Conservation (phyloP, 139 green algal species). For the Chlorella ohadii region DNA sequence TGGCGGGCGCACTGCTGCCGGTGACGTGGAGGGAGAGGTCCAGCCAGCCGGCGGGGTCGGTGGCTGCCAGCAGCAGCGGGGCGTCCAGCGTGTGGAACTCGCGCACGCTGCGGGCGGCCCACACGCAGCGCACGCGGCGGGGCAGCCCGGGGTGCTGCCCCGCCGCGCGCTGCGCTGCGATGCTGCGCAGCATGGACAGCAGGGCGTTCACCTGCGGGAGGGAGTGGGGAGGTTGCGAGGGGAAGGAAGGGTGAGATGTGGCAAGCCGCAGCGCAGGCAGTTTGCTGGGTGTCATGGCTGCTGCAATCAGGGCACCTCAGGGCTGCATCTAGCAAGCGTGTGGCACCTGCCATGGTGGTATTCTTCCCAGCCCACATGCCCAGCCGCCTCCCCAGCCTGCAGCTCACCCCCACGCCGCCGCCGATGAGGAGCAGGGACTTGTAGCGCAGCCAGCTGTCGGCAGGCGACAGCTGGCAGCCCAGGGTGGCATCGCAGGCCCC, state of each 20-base stretch:
- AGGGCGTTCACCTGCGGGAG: background rate
- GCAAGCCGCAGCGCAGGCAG: too few species aligned
- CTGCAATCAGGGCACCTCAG: too few species aligned
- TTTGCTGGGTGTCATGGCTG: too few species aligned
- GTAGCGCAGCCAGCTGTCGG: background rate
- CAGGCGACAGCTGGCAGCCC: background rate
- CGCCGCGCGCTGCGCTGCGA: background rate
- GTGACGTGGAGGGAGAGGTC: slow-evolving; percentile 3
- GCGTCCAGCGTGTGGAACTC: background rate
- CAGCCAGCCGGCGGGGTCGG: background rate
- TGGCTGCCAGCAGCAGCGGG: background rate
- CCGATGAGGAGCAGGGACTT: background rate
- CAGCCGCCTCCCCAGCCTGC: too few species aligned
- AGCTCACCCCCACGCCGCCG: slow-evolving; percentile 1
- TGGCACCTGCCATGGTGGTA: too few species aligned
- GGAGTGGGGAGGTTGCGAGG: too few species aligned
- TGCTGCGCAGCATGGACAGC: slow-evolving; percentile 3
- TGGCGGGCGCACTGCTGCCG: background rate
- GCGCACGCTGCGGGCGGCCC: background rate
- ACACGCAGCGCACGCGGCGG: background rate
- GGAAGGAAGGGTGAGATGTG: too few species aligned
- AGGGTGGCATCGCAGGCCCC: background rate
- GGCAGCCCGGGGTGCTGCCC: background rate
- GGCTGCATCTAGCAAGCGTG: too few species aligned
- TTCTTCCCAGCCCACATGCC: too few species aligned